Evolutionary conservation across 495 filamentous ascomycete genomes (phyloP).

Genomic region (Bryoglossum gracile): DNA sequence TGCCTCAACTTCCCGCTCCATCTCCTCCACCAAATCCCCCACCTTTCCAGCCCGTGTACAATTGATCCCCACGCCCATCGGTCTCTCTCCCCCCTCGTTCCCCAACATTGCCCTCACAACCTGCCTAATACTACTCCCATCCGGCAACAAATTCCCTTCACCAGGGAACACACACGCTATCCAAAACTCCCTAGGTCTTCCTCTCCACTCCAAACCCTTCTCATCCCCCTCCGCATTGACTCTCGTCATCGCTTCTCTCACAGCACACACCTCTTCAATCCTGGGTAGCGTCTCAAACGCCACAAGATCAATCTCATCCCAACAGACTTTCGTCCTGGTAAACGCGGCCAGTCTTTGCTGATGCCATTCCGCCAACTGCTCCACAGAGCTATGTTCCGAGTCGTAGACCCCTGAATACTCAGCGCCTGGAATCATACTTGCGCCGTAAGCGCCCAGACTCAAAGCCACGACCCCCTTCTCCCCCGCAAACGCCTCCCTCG

Average conservation of each 20-base stretch:
- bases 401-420: conserved; percentile 60
- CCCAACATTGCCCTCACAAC: conserved; percentile 30
- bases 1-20: conserved; percentile 35
- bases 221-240: not conserved
- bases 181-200: conserved; percentile 52
- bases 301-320: conserved; percentile 41
- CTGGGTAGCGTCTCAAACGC: conserved; percentile 59
- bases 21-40: conserved; percentile 35
- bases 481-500: conserved; percentile 1
- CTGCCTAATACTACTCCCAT: conserved; percentile 37
- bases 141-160: conserved; percentile 36
- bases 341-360: conserved; percentile 44
- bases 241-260: conserved; percentile 36
- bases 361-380: conserved; percentile 48
- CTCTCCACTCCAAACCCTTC: too few relatives aligned
- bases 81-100: conserved; percentile 19
- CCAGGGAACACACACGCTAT: conserved; percentile 55
- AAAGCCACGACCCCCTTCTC: conserved; percentile 34
- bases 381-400: conserved; percentile 32
- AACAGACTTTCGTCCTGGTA: conserved; percentile 11
- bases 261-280: conserved; percentile 51
- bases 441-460: conserved; percentile 57
- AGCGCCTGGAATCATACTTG: conserved; percentile 52
- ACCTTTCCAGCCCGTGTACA: conserved; percentile 55
- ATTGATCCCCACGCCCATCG: conserved; percentile 61